phyloP scores from a whole-genome alignment of 192 early-diverging fungal genomes.

The Backusella liffmaniae region DNA sequence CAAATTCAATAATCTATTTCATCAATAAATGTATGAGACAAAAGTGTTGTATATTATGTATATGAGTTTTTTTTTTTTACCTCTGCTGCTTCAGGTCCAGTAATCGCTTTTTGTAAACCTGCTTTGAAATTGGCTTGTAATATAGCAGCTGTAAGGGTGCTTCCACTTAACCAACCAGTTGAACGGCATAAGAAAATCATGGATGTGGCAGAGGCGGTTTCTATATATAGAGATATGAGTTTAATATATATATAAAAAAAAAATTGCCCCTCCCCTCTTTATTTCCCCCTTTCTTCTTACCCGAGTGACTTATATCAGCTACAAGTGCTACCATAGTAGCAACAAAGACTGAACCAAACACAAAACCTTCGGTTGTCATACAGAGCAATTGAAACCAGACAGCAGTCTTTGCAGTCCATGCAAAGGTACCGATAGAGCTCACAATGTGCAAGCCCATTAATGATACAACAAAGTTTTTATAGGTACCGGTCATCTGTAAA shows the following conservation, averaged over 20 bases:
- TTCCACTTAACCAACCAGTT: slow-evolving; percentile 52
- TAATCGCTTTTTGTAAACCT: slow-evolving; percentile 20
- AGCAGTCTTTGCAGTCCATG: slow-evolving; percentile 50
- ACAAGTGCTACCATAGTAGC: slow-evolving; percentile 53
- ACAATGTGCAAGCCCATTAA: slow-evolving; percentile 52
- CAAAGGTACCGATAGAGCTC: slow-evolving; percentile 50
- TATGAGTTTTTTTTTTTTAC: slow-evolving; percentile 1
- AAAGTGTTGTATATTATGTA: no score
- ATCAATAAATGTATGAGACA: no score
- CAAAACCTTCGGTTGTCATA: slow-evolving; percentile 50
- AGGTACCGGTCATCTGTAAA: slow-evolving; percentile 21
- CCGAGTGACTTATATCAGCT: slow-evolving; percentile 47
- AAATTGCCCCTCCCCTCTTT: no score
- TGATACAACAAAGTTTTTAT: slow-evolving; percentile 31
- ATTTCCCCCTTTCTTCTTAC: slow-evolving; percentile 10
- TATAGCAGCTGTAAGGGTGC: slow-evolving; percentile 43
- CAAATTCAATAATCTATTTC: slow-evolving; percentile 19
- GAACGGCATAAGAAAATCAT: slow-evolving; percentile 47
- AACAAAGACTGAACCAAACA: slow-evolving; percentile 55
- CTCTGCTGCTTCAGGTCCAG: slow-evolving; percentile 32
- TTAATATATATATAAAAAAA: neutral
- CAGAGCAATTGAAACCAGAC: slow-evolving; percentile 11
- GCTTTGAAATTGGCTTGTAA: slow-evolving; percentile 37
- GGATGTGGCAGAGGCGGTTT: slow-evolving; percentile 24
- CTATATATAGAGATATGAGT: neutral